phyloP scores from a whole-genome alignment of 176 grass and related monocot genomes.

The Thalia dealbata region DNA sequence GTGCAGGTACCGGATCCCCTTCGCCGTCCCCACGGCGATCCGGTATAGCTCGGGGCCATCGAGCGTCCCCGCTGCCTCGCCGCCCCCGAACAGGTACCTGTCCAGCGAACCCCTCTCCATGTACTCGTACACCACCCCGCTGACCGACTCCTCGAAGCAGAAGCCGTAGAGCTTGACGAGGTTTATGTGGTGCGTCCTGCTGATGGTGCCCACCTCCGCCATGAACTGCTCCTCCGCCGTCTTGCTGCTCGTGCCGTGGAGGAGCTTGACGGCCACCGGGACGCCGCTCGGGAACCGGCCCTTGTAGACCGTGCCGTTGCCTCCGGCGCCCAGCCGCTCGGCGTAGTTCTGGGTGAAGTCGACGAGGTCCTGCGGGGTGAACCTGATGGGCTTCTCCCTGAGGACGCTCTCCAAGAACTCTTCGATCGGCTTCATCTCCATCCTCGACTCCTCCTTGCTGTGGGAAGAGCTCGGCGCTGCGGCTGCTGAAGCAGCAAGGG shows the following conservation, averaged over 20 bases:
- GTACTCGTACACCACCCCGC: slow-evolving; percentile 3
- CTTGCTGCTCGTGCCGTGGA: neutral
- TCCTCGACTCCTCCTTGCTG: neutral
- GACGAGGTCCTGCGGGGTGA: neutral
- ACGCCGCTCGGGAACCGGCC: neutral
- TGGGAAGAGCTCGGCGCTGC: neutral
- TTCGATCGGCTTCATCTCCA: neutral
- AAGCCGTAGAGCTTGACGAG: slow-evolving; percentile 12
- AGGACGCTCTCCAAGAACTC: neutral
- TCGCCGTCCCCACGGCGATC: slow-evolving; percentile 1
- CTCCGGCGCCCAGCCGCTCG: neutral
- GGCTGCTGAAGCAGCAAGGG: neutral
- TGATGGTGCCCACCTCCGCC: slow-evolving; percentile 5
- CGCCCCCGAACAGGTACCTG: neutral
- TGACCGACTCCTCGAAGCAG: neutral
- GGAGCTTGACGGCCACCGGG: neutral
- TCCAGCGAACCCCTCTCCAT: slow-evolving; percentile 1
- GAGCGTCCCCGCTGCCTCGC: neutral
- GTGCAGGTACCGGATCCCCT: slow-evolving; percentile 24
- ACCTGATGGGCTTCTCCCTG: slow-evolving; percentile 2
- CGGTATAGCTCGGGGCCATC: neutral
- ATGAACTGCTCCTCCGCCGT: slow-evolving; percentile 13
- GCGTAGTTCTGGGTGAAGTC: neutral
- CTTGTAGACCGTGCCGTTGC: slow-evolving; percentile 3
- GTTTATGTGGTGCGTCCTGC: slow-evolving; percentile 3